Conservation (phyloP, 2,329 filamentous ascomycete species). For the Proliferodiscus dingleyae region DNA sequence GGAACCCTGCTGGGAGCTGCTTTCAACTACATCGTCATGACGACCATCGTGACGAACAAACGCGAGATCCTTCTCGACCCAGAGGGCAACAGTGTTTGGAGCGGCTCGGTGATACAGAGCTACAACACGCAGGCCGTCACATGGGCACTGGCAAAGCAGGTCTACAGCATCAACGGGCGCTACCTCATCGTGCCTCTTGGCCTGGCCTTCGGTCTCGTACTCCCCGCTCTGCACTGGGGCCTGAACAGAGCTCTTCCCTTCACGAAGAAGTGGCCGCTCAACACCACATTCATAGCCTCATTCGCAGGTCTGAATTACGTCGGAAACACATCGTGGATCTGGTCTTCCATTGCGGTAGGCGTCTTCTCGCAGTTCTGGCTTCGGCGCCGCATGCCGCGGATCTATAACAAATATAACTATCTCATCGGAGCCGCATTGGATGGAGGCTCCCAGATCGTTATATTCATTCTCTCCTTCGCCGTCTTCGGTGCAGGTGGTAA, state of each 20-base stretch:
- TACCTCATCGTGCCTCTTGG: conserved; percentile 39
- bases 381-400: conserved; percentile 28
- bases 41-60: conserved; percentile 39
- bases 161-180: conserved; percentile 36
- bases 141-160: conserved; percentile 36
- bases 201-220: conserved; percentile 38
- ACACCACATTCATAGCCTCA: conserved; percentile 39
- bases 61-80: conserved; percentile 36
- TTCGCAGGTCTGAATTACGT: conserved; percentile 38
- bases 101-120: conserved; percentile 40
- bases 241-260: conserved; percentile 26
- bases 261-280: conserved; percentile 32
- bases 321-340: conserved; percentile 37
- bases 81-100: conserved; percentile 42
- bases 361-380: conserved; percentile 36
- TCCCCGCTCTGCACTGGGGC: conserved; percentile 32
- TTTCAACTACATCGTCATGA: conserved; percentile 42
- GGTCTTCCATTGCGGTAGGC: conserved; percentile 32
- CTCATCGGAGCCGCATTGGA: conserved; percentile 35
- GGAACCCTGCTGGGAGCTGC: conserved; percentile 39
- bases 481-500: conserved; percentile 39
- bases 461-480: conserved; percentile 37
- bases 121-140: conserved; percentile 39
- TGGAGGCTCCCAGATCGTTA: conserved; percentile 36
- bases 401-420: conserved; percentile 38